A percentile compares a stretch with the other conserved stretches of the same genome.
Conservation (phyloP, 2,329 filamentous ascomycete genomes). For the Epicoccum nigrum region DNA sequence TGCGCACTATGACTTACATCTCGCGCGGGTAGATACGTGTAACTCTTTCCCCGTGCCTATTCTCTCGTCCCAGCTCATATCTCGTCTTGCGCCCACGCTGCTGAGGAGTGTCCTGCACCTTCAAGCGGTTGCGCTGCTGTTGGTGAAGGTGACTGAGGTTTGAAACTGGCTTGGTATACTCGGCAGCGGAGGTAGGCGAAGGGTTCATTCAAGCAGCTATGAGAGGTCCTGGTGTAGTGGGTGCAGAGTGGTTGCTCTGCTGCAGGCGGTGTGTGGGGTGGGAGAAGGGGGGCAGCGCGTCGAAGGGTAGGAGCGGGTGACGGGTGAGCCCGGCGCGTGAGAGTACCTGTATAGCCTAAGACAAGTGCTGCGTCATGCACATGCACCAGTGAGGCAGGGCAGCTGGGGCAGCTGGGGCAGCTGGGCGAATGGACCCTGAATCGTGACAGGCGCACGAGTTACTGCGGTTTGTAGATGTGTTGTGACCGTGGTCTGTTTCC, state of each 20-base stretch:
- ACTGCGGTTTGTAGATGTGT: conserved; percentile 2
- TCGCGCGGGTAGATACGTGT: conserved; percentile 50
- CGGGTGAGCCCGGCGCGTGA: conserved; percentile 25
- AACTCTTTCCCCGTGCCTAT: conserved; percentile 45
- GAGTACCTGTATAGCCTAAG: conserved; percentile 21
- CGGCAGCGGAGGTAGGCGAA: conserved; percentile 42
- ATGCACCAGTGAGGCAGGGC: conserved; percentile 15
- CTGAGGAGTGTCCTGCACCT: conserved; percentile 44
- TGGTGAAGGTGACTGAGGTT: conserved; percentile 45
- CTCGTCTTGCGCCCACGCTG: conserved; percentile 45
- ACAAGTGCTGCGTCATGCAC: conserved; percentile 37
- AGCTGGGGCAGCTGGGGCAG: too few species aligned
- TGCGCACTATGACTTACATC: conserved; percentile 40
- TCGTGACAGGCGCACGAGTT: conserved; percentile 23
- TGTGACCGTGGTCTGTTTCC: conserved; percentile 20
- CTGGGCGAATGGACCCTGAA: conserved; percentile 23
- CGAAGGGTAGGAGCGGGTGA: conserved; percentile 9
- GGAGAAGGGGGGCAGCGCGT: conserved; percentile 6
- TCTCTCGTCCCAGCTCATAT: conserved; percentile 50
- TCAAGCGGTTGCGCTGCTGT: conserved; percentile 43
- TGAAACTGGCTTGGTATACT: conserved; percentile 40
- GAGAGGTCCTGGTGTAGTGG: conserved; percentile 6
- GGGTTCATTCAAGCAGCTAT: conserved; percentile 48
- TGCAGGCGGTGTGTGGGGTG: conserved; percentile 13
- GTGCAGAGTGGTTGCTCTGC: conserved; percentile 18